phyloP scores from a whole-genome alignment of 2,329 filamentous ascomycete species.

The Metarhizium rileyi region DNA sequence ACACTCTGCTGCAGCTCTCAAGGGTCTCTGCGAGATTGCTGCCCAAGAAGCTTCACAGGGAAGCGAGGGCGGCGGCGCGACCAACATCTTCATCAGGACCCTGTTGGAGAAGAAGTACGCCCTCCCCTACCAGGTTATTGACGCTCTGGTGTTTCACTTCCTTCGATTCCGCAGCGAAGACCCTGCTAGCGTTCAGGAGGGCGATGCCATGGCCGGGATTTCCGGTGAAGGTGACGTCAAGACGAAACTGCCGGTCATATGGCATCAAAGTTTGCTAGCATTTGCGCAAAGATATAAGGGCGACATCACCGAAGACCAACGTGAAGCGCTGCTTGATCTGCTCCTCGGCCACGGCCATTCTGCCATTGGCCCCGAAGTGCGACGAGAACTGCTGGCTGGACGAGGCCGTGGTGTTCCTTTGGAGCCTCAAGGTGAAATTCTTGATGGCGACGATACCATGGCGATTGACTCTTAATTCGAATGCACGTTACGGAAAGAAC shows the following conservation, averaged over 20 bases:
- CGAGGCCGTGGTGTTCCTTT: slow-evolving; percentile 67
- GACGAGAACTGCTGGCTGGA: slow-evolving; percentile 79
- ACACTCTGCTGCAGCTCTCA: slow-evolving; percentile 84
- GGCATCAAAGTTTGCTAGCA: slow-evolving; percentile 86
- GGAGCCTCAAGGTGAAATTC: slow-evolving; percentile 43
- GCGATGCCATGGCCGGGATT: slow-evolving; percentile 43
- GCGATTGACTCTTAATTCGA: slow-evolving; percentile 44
- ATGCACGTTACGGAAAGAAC: background rate
- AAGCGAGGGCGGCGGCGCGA: slow-evolving; percentile 79
- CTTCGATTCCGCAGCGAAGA: slow-evolving; percentile 72
- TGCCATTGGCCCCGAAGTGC: slow-evolving; percentile 81
- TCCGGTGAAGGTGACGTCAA: slow-evolving; percentile 37
- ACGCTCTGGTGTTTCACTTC: slow-evolving; percentile 94
- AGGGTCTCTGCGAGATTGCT: slow-evolving; percentile 87
- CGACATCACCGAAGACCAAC: slow-evolving; percentile 90
- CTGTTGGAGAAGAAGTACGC: slow-evolving; percentile 96
- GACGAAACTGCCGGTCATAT: slow-evolving; percentile 76
- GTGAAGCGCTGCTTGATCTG: slow-evolving; percentile 82
- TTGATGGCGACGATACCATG: slow-evolving; percentile 89
- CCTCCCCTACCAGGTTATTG: slow-evolving; percentile 86
- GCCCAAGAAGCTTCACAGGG: slow-evolving; percentile 78
- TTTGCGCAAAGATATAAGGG: slow-evolving; percentile 94
- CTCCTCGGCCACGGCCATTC: slow-evolving; percentile 77
- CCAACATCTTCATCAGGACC: slow-evolving; percentile 90
- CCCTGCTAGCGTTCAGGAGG: slow-evolving; percentile 40